Percentiles rank a stretch among this genome's conserved stretches.
Evolutionary conservation across 73 alveolate species (phyloP).

Genomic region (Blepharisma japonicum): DNA sequence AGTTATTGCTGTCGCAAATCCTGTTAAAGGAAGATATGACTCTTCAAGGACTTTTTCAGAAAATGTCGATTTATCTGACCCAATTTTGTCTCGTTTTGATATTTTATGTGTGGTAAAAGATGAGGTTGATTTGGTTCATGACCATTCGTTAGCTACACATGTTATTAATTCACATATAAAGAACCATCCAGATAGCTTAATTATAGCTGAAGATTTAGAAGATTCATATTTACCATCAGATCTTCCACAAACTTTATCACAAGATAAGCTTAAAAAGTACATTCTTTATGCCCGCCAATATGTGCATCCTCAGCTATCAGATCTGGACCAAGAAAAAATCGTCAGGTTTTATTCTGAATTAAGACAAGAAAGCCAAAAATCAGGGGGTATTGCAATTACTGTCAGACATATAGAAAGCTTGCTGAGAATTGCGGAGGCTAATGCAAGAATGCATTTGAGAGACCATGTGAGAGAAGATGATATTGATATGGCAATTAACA

Average conservation of each 20-base stretch:
- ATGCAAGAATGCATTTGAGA: slow-evolving; percentile 96
- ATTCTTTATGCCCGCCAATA: slow-evolving; percentile 92
- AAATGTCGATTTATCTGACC: slow-evolving; percentile 99
- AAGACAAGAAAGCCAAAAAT: slow-evolving; percentile 82
- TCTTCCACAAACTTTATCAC: slow-evolving; percentile 48
- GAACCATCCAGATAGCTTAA: slow-evolving; percentile 83
- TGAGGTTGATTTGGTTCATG: slow-evolving; percentile 84
- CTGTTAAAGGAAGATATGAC: slow-evolving; percentile 92
- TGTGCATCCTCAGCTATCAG: slow-evolving; percentile 83
- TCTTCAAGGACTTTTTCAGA: slow-evolving; percentile 91
- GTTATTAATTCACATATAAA: slow-evolving; percentile 98
- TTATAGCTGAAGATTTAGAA: slow-evolving; percentile 16
- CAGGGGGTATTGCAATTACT: slow-evolving; percentile 95
- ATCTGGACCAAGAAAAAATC: slow-evolving; percentile 91
- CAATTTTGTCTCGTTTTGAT: slow-evolving; percentile 99
- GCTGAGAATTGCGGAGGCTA: slow-evolving; percentile 99
- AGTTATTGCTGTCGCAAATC: slow-evolving; percentile 99
- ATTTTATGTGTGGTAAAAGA: slow-evolving; percentile 97
- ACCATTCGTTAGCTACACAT: slow-evolving; percentile 94
- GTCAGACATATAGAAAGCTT: slow-evolving; percentile 98
- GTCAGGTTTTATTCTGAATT: slow-evolving; percentile 90
- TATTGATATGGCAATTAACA: slow-evolving; percentile 90
- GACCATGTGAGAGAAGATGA: slow-evolving; percentile 93
- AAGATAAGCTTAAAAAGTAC: slow-evolving; percentile 95
- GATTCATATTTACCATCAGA: slow-evolving; percentile 28